Percentiles rank a stretch among this genome's conserved stretches.
Conservation (phyloP, 805 yeast genomes). For the Clavispora phyllophila region DNA sequence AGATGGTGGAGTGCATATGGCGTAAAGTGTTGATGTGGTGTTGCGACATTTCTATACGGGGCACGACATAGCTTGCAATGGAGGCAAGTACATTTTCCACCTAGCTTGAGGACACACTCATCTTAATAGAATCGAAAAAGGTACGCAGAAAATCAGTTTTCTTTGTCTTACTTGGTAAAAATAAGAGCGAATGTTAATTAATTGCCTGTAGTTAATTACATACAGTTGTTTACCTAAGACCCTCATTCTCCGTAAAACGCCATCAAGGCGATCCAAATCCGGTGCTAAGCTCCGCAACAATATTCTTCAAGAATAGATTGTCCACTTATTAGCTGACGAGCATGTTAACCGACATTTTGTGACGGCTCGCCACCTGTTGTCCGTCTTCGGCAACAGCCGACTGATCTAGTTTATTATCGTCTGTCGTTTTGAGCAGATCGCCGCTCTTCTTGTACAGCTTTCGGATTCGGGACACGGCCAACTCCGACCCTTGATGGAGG, state of each 20-base stretch:
- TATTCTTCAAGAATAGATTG: neutral
- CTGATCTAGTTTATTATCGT: constrained; percentile 8
- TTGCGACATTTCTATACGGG: neutral
- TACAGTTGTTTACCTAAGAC: neutral
- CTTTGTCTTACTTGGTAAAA: too few relatives aligned
- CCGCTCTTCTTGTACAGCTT: constrained; percentile 26
- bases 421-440: constrained; percentile 3
- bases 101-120: too few relatives aligned
- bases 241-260: neutral
- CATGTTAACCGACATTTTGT: constrained; percentile 41
- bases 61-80: too few relatives aligned
- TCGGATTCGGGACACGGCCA: constrained; percentile 39
- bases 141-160: too few relatives aligned
- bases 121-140: too few relatives aligned
- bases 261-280: neutral
- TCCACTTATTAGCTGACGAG: constrained; percentile 26
- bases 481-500: constrained; percentile 39
- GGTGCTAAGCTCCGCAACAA: neutral
- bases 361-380: constrained; percentile 25
- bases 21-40: neutral
- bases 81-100: too few relatives aligned
- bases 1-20: neutral
- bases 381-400: constrained; percentile 3
- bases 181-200: neutral
- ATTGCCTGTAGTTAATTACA: neutral